These are phyloP conservation scores for Astrephomene gubernaculifera DNA, from an alignment of 139 green algal genomes.

Conservation along the genomic window DNA sequence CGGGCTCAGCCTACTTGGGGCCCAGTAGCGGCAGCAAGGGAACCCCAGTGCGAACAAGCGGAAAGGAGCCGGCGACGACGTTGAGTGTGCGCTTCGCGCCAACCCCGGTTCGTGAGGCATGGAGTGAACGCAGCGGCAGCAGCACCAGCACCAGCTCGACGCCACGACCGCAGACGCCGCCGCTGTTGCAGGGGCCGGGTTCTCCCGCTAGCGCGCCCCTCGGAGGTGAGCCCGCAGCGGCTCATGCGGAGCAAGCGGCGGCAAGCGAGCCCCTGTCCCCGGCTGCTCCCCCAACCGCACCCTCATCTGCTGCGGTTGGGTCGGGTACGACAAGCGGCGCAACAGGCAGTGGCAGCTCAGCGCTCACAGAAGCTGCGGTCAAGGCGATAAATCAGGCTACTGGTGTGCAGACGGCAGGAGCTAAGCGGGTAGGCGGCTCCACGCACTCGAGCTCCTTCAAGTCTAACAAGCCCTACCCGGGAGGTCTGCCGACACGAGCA, in stretches of 20 bases:
- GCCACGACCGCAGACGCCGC: neutral
- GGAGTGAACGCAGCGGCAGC: neutral
- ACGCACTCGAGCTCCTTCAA: constrained; percentile 20
- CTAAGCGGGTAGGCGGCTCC: neutral
- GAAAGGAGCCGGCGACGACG: neutral
- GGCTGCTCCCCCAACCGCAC: too few relatives aligned
- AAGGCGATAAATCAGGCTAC: neutral
- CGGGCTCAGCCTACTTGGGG: neutral
- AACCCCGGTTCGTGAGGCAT: constrained; percentile 1
- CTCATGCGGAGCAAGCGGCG: too few relatives aligned
- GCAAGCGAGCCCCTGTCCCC: too few relatives aligned
- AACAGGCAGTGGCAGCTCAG: constrained; percentile 10
- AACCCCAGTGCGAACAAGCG: too few relatives aligned
- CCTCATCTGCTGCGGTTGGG: neutral
- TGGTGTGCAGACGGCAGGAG: neutral
- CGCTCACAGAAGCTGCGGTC: constrained; percentile 8
- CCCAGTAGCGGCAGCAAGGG: neutral
- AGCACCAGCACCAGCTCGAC: neutral
- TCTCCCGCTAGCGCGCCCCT: too few relatives aligned
- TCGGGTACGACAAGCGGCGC: neutral
- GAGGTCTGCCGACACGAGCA: neutral
- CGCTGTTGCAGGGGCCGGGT: neutral
- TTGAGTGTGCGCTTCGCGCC: constrained; percentile 1
- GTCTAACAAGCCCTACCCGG: constrained; percentile 1
- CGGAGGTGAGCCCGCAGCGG: too few relatives aligned